A percentile compares a stretch with the other conserved stretches of the same genome.
Conservation (phyloP, 2,329 filamentous ascomycete species). For the Fusarium sp. region DNA sequence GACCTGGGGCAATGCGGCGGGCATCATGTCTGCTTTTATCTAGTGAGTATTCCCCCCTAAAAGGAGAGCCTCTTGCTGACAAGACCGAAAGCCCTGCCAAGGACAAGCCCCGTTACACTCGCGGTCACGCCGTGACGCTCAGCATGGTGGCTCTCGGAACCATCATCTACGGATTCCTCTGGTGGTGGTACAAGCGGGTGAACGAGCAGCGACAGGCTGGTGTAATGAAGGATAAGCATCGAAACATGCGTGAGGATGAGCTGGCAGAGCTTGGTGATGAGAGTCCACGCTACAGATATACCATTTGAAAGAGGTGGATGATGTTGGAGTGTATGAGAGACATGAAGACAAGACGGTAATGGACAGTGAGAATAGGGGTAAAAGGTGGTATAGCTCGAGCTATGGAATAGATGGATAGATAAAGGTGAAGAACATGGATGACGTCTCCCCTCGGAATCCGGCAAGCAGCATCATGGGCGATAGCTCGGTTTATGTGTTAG, state of each 20-base stretch:
- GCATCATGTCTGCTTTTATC: constrained; percentile 80
- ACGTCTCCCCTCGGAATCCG: neutral
- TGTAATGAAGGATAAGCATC: constrained; percentile 53
- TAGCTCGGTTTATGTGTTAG: neutral
- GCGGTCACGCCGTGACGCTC: constrained; percentile 72
- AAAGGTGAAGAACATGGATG: neutral
- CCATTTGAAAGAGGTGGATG: constrained; percentile 43
- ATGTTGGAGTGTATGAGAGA: neutral
- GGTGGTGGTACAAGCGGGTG: constrained; percentile 61
- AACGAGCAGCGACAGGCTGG: constrained; percentile 61
- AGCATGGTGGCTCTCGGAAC: constrained; percentile 67
- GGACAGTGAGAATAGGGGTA: neutral
- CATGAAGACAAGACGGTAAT: neutral
- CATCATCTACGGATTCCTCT: constrained; percentile 65
- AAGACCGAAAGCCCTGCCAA: constrained; percentile 52
- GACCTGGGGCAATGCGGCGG: constrained; percentile 76
- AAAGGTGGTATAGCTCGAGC: neutral
- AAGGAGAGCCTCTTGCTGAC: constrained; percentile 15
- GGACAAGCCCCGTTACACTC: constrained; percentile 69
- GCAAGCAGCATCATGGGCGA: neutral
- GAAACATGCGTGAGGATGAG: constrained; percentile 59
- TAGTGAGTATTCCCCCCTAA: constrained; percentile 50
- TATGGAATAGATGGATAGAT: neutral
- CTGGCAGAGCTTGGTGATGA: constrained; percentile 65
- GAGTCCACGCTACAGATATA: constrained; percentile 63